Base-by-base conservation (phyloP, 352 stramenopile species). In the Globisporangium ultimum region DNA sequence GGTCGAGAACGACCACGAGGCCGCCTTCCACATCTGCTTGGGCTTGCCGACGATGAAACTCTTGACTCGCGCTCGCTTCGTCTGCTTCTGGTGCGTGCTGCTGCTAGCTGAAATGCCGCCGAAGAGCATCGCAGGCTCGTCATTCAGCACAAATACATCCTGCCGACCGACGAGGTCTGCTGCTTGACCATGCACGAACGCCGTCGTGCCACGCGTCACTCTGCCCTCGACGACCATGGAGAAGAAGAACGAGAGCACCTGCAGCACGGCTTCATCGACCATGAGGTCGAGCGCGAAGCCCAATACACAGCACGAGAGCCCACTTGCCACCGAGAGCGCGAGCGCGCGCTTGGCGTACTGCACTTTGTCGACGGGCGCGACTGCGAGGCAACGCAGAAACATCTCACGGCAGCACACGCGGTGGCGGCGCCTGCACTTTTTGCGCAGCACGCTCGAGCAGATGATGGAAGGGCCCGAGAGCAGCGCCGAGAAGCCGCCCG, bases 191-290 rank as follows among this genome's bases (percentile, higher is more conserved):
- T 57, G 47, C 9, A 66, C 47, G 42, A 66, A 55, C 4, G 18
- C 53, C 11, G 38, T 61, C 38, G 54, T 66, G 32, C n/a, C 34
- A 1, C 17, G n/a, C 17, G 63, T 61, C 4, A 70, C 49, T 10
- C 60, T 48, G 20, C 48, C 42, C 13, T 74, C 59, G 6, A 66
- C n/a, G 9, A 36, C 7, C 32, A 48, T 48, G 6, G 53, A 53
- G 21, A 70, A 48, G 41, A 68, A 60, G n/a, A 63, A 67, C 20
- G 49, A 48, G 43, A 74, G 17, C 36, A 74, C 67, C 36, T 71
- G 43, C 3, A 74, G 51, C 24, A 74, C 67, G 17, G 63, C 63
- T 2, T 40, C 40, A 18, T 74, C 58, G 24, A 74, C 61, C 12
- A 70, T 32, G 20, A 74, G 15, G 41, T 74, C 67, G 51, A 64